Evolutionary conservation across 345 rosid genomes (phyloP).

Genomic region (Dovyalis caffra): DNA sequence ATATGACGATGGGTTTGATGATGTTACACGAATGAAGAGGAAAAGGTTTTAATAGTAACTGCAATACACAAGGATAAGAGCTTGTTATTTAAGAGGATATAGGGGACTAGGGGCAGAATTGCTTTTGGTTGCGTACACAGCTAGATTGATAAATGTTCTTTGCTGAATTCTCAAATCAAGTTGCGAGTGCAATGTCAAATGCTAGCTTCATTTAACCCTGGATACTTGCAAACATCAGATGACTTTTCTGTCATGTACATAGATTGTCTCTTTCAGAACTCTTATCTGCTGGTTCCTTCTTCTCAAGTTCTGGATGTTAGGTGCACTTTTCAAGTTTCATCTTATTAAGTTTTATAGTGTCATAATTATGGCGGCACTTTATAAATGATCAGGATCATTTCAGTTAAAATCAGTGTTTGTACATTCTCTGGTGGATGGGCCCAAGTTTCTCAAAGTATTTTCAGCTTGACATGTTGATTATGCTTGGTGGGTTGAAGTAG

Average conservation of each 20-base stretch:
- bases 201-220: conserved; percentile 11
- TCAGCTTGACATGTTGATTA: conserved; percentile 9
- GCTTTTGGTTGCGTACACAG: conserved; percentile 1
- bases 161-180: conserved; percentile 2
- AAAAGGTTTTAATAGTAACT: conserved; percentile 50
- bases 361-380: conserved; percentile 20
- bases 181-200: conserved; percentile 1
- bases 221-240: conserved; percentile 12
- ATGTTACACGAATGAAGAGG: conserved; percentile 48
- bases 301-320: conserved; percentile 22
- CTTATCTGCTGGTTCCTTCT: conserved; percentile 14
- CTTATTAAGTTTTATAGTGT: conserved; percentile 27
- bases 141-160: background rate
- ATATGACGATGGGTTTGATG: conserved; percentile 55
- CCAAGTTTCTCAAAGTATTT: conserved; percentile 11
- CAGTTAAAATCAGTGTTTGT: conserved; percentile 9
- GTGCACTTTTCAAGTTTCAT: conserved; percentile 18
- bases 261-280: conserved; percentile 18
- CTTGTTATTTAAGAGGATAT: conserved; percentile 3
- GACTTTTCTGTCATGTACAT: conserved; percentile 23
- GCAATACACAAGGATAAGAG: conserved; percentile 21
- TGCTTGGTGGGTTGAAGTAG: conserved; percentile 14
- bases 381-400: conserved; percentile 13
- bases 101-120: conserved; percentile 6
- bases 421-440: conserved; percentile 11